These are phyloP conservation scores for Bryoerythrophyllum caledonicum DNA, from an alignment of 225 moss, liverwort and hornwort genomes.

Conservation along the genomic window DNA sequence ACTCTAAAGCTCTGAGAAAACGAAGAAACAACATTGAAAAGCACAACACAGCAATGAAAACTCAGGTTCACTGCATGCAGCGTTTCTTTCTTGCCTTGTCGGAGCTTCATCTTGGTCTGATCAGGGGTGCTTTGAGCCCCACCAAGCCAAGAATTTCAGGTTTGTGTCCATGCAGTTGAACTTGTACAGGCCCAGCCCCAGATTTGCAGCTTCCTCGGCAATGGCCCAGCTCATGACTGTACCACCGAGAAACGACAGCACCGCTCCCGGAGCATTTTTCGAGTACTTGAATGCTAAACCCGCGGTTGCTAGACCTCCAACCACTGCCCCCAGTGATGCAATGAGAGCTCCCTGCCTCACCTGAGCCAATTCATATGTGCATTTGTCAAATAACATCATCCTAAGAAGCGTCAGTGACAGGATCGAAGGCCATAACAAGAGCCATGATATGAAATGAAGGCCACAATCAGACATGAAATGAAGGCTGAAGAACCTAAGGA, in stretches of 20 bases:
- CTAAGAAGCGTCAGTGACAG: neutral
- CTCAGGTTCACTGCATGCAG: neutral
- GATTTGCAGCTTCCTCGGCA: slow-evolving; percentile 70
- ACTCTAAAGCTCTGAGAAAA: neutral
- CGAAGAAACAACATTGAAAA: neutral
- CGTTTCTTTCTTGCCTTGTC: neutral
- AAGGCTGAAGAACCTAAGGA: neutral
- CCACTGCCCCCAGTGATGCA: slow-evolving; percentile 55
- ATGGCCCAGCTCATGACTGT: slow-evolving; percentile 62
- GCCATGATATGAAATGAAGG: too few relatives aligned
- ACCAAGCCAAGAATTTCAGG: slow-evolving; percentile 75
- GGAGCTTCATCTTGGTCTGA: neutral
- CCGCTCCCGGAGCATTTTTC: slow-evolving; percentile 46
- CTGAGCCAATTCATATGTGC: slow-evolving; percentile 16
- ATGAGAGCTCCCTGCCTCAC: slow-evolving; percentile 72
- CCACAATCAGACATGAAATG: too few relatives aligned
- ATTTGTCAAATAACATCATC: neutral
- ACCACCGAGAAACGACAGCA: slow-evolving; percentile 54
- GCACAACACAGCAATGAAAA: neutral
- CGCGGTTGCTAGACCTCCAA: slow-evolving; percentile 64
- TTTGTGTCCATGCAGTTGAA: slow-evolving; percentile 70
- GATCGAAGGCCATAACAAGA: too few relatives aligned
- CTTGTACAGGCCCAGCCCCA: slow-evolving; percentile 68
- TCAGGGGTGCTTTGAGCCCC: slow-evolving; percentile 51
- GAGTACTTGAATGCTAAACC: slow-evolving; percentile 60